Conservation (phyloP, 1,139 yeast genomes). For the Nakaseomyces uthaithaninus region DNA sequence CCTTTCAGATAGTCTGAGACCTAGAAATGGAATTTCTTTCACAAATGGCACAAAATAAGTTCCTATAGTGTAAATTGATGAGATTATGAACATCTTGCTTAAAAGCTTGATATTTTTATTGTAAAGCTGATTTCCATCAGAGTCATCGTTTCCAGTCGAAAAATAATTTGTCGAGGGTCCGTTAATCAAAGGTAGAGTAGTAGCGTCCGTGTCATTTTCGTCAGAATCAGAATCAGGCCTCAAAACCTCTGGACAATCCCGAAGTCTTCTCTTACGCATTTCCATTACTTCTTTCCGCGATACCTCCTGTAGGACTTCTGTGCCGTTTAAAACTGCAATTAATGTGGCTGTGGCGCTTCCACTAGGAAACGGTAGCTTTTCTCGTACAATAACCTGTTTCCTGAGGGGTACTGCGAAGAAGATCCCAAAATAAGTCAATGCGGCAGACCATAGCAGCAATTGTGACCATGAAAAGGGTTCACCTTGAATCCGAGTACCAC, state of each 20-base stretch:
- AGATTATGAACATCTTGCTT: conserved; percentile 51
- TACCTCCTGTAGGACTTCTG: conserved; percentile 44
- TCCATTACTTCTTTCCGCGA: conserved; percentile 24
- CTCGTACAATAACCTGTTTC: conserved; percentile 73
- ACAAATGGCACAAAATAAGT: conserved; percentile 70
- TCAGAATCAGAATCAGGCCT: conserved; percentile 19
- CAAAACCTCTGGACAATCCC: conserved; percentile 30
- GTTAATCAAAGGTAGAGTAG: conserved; percentile 5
- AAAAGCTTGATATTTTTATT: conserved; percentile 52
- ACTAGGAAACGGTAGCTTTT: conserved; percentile 84
- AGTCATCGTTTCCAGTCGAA: conserved; percentile 5
- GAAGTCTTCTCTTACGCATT: conserved; percentile 24
- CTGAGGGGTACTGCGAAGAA: conserved; percentile 89
- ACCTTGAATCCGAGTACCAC: conserved; percentile 37
- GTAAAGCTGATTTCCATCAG: conserved; percentile 35
- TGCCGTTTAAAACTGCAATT: conserved; percentile 76
- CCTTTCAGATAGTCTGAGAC: conserved; percentile 48
- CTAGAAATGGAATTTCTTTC: conserved; percentile 68
- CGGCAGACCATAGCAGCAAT: conserved; percentile 71
- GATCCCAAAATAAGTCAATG: conserved; percentile 88
- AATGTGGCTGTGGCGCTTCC: conserved; percentile 95
- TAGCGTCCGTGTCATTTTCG: conserved; percentile 8
- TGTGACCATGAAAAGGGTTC: conserved; percentile 41
- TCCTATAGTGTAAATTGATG: conserved; percentile 63
- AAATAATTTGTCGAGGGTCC: not conserved